These are phyloP conservation scores for Coemansia sp. DNA, from an alignment of 192 early-diverging fungal genomes.

Conservation along the genomic window DNA sequence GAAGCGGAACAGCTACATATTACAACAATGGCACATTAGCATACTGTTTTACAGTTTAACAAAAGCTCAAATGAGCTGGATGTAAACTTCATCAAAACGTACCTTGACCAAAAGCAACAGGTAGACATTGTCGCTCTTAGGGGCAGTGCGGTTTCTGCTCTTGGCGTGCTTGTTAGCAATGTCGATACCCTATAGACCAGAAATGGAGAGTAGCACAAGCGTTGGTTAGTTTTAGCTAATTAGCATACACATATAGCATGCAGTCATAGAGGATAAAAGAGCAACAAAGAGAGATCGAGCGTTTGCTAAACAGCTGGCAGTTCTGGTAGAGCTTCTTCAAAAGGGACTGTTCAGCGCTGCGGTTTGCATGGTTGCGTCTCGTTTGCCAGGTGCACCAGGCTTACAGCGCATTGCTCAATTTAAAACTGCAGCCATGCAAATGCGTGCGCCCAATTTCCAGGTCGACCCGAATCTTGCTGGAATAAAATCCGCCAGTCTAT, in stretches of 20 bases:
- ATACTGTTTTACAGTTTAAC: background rate
- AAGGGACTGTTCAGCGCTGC: too few species aligned
- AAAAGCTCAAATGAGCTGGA: background rate
- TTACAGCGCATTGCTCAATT: too few species aligned
- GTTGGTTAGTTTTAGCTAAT: background rate
- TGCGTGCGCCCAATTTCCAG: too few species aligned
- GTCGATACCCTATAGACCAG: conserved; percentile 87
- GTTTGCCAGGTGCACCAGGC: too few species aligned
- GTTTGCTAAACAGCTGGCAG: too few species aligned
- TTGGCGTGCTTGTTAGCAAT: conserved; percentile 98
- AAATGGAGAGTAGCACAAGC: too few species aligned
- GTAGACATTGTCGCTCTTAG: conserved; percentile 96
- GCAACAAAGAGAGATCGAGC: background rate
- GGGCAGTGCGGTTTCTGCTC: conserved; percentile 85
- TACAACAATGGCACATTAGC: background rate
- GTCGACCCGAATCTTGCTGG: too few species aligned
- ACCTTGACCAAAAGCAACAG: conserved; percentile 94
- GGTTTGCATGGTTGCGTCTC: too few species aligned
- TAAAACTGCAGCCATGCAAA: too few species aligned
- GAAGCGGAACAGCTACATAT: conserved; percentile 91
- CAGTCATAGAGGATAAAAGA: background rate
- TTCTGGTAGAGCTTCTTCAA: too few species aligned
- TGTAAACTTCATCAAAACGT: conserved; percentile 11
- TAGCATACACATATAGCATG: conserved; percentile 1
- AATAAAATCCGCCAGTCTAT: too few species aligned